Percentiles rank a stretch among this genome's conserved stretches.
Evolutionary conservation across 345 rosid genomes (phyloP).

Genomic region (Gossypium rotundifolium): DNA sequence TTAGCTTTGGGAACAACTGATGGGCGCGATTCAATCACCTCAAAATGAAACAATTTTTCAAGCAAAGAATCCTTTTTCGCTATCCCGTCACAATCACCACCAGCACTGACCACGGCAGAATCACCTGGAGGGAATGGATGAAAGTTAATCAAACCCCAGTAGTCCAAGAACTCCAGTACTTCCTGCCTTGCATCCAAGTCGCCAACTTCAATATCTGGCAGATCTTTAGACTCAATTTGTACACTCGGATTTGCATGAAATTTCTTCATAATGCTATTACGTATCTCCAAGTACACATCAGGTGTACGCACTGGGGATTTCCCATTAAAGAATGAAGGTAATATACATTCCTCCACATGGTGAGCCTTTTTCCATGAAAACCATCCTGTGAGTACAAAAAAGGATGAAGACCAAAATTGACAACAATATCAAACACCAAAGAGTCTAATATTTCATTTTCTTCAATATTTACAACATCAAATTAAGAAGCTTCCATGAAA

Average conservation of each 20-base stretch:
- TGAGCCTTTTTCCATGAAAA: slow-evolving; percentile 89
- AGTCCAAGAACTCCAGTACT: slow-evolving; percentile 91
- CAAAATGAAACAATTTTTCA: slow-evolving; percentile 74
- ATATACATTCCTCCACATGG: slow-evolving; percentile 67
- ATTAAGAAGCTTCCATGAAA: neutral
- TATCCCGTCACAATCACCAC: slow-evolving; percentile 21
- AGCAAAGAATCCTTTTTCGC: slow-evolving; percentile 43
- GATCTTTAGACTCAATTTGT: slow-evolving; percentile 61
- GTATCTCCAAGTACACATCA: slow-evolving; percentile 67
- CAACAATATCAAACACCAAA: neutral
- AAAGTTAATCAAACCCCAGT: slow-evolving; percentile 97
- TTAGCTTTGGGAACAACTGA: slow-evolving; percentile 42
- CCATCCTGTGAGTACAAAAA: slow-evolving; percentile 58
- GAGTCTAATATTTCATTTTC: neutral
- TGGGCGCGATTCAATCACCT: slow-evolving; percentile 44
- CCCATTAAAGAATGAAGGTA: slow-evolving; percentile 84
- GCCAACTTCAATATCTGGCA: slow-evolving; percentile 72
- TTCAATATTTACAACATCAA: neutral
- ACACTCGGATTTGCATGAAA: slow-evolving; percentile 66
- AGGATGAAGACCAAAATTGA: neutral
- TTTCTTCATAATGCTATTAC: slow-evolving; percentile 77
- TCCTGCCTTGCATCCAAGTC: slow-evolving; percentile 77
- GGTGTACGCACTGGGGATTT: slow-evolving; percentile 58
- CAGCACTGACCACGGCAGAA: slow-evolving; percentile 29
- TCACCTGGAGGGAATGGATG: slow-evolving; percentile 70